Conservation (phyloP, 1,284 basidiomycete species). For the Puccinia coronata region DNA sequence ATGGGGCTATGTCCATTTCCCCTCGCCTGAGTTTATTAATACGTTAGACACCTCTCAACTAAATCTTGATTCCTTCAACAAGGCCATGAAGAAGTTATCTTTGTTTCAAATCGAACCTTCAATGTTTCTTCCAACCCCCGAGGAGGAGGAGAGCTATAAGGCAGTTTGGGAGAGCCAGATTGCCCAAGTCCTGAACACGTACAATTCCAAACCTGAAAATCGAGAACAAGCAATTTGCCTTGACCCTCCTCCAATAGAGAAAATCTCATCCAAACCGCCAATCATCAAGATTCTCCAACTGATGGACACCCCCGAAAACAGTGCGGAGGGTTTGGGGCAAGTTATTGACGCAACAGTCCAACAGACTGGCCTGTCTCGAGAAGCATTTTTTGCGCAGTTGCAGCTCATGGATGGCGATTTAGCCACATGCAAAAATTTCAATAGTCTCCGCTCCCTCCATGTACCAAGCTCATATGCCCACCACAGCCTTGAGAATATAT, state of each 20-base stretch:
- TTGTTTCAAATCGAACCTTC: not conserved
- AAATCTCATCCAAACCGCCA: not conserved
- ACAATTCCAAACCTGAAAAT: not conserved
- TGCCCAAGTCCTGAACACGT: too few species aligned
- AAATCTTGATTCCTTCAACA: not conserved
- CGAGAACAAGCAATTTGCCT: not conserved
- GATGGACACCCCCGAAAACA: slow-evolving; percentile 22
- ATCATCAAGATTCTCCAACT: slow-evolving; percentile 3
- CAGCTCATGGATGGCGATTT: slow-evolving; percentile 18
- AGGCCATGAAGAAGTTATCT: not conserved
- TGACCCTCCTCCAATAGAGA: not conserved
- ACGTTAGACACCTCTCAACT: not conserved
- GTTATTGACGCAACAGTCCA: not conserved
- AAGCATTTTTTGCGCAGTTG: not conserved
- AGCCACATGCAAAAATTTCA: slow-evolving; percentile 6
- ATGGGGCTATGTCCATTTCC: slow-evolving; percentile 16
- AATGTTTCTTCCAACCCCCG: not conserved
- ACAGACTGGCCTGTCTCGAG: not conserved
- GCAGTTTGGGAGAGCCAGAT: not conserved
- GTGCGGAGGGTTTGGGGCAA: slow-evolving; percentile 11
- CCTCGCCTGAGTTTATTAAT: not conserved
- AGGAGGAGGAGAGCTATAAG: not conserved
- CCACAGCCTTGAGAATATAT: not conserved
- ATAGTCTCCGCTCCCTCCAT: not conserved
- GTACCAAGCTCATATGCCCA: not conserved